phyloP scores from a whole-genome alignment of 2,329 filamentous ascomycete species.

The Colletotrichum australisinense region DNA sequence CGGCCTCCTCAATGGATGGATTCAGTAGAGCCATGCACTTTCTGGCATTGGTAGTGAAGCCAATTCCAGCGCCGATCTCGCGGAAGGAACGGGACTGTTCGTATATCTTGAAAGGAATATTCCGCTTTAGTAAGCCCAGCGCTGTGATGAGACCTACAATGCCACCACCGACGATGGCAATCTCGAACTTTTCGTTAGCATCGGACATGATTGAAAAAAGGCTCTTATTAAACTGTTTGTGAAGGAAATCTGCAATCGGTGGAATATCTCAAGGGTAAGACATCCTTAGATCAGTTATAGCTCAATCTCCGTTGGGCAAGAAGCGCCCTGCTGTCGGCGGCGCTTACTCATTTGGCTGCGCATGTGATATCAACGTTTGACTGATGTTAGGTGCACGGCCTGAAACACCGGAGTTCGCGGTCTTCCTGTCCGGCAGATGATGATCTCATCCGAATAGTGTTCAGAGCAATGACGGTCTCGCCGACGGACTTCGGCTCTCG shows the following conservation, averaged over 20 bases:
- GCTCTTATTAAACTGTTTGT: no score
- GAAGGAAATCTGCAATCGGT: no score
- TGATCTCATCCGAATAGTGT: background rate
- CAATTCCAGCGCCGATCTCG: conserved; percentile 63
- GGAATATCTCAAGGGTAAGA: no score
- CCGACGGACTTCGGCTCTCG: background rate
- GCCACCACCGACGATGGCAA: conserved; percentile 64
- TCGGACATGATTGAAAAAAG: background rate
- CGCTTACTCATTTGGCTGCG: background rate
- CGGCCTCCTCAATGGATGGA: conserved; percentile 46
- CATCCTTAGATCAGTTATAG: no score
- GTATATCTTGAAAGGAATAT: conserved; percentile 55
- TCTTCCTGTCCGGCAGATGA: background rate
- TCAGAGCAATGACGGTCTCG: background rate
- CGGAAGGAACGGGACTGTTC: conserved; percentile 55
- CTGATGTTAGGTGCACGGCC: background rate
- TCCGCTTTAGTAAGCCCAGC: conserved; percentile 53
- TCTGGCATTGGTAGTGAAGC: conserved; percentile 61
- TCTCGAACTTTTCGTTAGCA: background rate
- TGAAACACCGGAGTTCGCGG: background rate
- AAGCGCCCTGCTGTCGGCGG: no score
- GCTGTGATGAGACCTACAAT: conserved; percentile 62
- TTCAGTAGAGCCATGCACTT: conserved; percentile 49
- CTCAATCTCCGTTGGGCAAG: no score
- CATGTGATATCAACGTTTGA: background rate